phyloP scores from a whole-genome alignment of 202 grass and related monocot genomes.

The Bolboschoenoplectus hybrid region DNA sequence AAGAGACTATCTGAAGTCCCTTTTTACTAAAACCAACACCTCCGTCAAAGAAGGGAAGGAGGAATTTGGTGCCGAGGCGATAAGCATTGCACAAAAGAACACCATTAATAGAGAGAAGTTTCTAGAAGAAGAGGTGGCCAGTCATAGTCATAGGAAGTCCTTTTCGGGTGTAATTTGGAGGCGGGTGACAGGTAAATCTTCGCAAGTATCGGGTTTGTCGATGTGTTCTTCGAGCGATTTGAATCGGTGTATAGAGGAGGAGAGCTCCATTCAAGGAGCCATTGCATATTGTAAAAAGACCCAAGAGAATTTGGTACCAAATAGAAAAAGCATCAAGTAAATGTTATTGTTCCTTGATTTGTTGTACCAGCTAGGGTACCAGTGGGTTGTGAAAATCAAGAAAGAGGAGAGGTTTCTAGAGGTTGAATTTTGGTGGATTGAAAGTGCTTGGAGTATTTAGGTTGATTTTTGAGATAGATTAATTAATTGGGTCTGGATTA shows the following conservation, averaged over 20 bases:
- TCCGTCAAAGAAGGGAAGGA: conserved; percentile 2
- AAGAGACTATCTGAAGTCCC: conserved; percentile 66
- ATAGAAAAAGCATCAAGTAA: conserved; percentile 58
- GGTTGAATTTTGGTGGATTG: not conserved
- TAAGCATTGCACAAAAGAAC: conserved; percentile 3
- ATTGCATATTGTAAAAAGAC: conserved; percentile 94
- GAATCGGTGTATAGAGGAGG: conserved; percentile 62
- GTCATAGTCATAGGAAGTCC: conserved; percentile 59
- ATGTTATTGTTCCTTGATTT: conserved; percentile 47
- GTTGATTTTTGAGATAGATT: conserved; percentile 2
- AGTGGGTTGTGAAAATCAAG: conserved; percentile 40
- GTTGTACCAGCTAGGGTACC: conserved; percentile 37
- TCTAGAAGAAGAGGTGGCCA: conserved; percentile 45
- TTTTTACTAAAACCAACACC: conserved; percentile 54
- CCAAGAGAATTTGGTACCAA: conserved; percentile 46
- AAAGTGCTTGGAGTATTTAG: no score
- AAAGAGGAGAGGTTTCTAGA: conserved; percentile 60
- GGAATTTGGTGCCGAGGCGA: conserved; percentile 24
- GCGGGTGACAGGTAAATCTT: conserved; percentile 34
- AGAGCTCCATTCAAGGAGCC: conserved; percentile 81
- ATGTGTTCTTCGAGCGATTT: conserved; percentile 50
- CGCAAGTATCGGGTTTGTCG: conserved; percentile 40
- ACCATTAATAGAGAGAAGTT: conserved; percentile 38
- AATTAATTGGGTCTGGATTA: no score
- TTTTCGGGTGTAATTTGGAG: conserved; percentile 86